Base-by-base conservation (phyloP, 1,139 yeast genomes). In the Trichomonascaceae sp. region DNA sequence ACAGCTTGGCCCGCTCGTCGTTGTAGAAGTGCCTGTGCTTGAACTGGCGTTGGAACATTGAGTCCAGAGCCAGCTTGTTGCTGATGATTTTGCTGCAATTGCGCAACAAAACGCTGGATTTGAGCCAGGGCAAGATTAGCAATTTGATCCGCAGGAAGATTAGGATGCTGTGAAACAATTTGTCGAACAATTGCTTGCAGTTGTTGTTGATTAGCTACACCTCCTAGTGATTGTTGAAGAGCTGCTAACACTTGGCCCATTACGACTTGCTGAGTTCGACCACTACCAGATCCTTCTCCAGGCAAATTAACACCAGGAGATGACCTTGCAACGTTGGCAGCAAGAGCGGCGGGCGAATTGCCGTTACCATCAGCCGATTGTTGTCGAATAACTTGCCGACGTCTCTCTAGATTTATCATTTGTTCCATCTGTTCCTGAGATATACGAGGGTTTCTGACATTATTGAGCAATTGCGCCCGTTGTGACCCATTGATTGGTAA, bases 71-170 rank as follows among this genome's bases (percentile, higher is more conserved):
- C 39, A 22, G 24, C 24, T 10, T 68, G 74, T 30, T 63, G 65
- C 47, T 63, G 64, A 50, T 61, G 66, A 49, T 58, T 59, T 55
- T 66, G 64, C 63, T 71, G 74, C 39, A 61, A 57, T 61, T 63
- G 65, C n/a, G 58, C 59, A 46, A 66, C 58, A 48, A 59, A 63
- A 63, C 75, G 80, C 2, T 87, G 86, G 56, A 85, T 71, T 63
- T 84, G 85, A 36, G 84, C 81, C 7, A 87, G 87, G 0, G 91
- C 91, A 57, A 84, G 72, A 61, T 83, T 81, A 0, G 88, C 83
- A 1, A 85, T 90, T 61, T 85, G 89, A 55, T 83, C 87, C 58
- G 84, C 83, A 2, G 85, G 75, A 64, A 84, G 72, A 30, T 77
- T 78, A 1, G 95, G 95, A 63, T 86, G 81, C 63, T 84, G 85